Base-by-base conservation (phyloP, 352 stramenopile genomes). In the Phytophthora niederhauseri region DNA sequence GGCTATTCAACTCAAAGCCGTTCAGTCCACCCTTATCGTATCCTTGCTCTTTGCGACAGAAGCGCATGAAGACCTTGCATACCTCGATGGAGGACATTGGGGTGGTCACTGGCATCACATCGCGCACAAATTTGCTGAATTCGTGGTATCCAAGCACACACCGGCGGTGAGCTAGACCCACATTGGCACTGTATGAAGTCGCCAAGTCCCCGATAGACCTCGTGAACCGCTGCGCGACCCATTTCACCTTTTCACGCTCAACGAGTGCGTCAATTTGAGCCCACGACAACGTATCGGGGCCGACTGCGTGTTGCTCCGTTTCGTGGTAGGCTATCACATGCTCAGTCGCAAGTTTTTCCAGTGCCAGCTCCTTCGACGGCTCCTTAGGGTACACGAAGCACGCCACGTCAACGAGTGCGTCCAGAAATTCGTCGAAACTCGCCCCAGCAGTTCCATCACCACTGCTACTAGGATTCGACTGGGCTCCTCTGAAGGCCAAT, bases 401-500 rank as follows among this genome's bases (percentile, higher is more conserved):
- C 2, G 79, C 78, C 0, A 91, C 75, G 15, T 89, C 73, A 8
- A 90, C 71, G 0, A 91, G 63, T 11, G 84, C 82, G 46, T 91
- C 81, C 30, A 93, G 63, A 61, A 89, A 92, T 30, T 84, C 72
- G 46, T 83, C 72, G 50, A 91, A 91, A 0, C 20, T 86, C 0
- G 76, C 70, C 0, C 82, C 80, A 0, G 66, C 51, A 28, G 49
- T 56, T 14, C 66, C 72, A 6, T 61, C 75, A 4, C 28, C 56
- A 19, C 68, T 80, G 11, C 22, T 60, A 14, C 36, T 64, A 9
- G 19, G 3, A 53, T 63, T 76, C 9, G 69, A 57, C 17, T 66
- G 69, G 2, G 54, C 69, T 19, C 69, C 69, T 61, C 69, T 49
- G 43, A 76, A 76, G 19, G 64, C 69, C 41, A 76, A 36, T 0